These are phyloP conservation scores for Diplotaxis tenuifolia DNA, from an alignment of 345 rosid species.

Conservation along the genomic window DNA sequence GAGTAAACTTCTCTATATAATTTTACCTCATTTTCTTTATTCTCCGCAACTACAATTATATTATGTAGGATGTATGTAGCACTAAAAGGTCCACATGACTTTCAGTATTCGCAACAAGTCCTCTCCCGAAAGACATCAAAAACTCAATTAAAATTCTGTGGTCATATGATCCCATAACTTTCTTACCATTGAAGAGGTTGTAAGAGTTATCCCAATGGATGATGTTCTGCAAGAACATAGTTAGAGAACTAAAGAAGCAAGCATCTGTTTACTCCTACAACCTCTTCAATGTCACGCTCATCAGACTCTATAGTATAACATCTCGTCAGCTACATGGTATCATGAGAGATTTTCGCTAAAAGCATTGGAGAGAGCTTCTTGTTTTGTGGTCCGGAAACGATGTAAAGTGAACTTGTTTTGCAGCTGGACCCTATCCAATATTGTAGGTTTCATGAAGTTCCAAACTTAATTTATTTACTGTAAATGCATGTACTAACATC, in stretches of 20 bases:
- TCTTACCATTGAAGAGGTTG: constrained; percentile 65
- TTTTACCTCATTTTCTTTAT: too few relatives aligned
- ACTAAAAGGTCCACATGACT: background rate
- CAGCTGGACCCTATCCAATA: background rate
- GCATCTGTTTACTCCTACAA: background rate
- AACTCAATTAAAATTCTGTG: background rate
- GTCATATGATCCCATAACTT: constrained; percentile 70
- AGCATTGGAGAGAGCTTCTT: background rate
- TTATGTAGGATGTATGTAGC: too few relatives aligned
- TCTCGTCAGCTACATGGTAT: background rate
- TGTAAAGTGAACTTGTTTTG: background rate
- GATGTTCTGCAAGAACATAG: constrained; percentile 86
- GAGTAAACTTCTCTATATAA: too few relatives aligned
- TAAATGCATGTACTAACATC: background rate
- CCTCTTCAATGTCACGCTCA: background rate
- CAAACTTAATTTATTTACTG: background rate
- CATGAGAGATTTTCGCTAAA: background rate
- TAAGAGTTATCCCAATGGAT: constrained; percentile 90
- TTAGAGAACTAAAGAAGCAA: background rate
- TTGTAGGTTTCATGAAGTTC: background rate
- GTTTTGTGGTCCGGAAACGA: background rate
- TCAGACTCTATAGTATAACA: background rate
- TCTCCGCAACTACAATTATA: background rate
- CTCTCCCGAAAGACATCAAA: background rate
- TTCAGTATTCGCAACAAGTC: background rate